Conservation (phyloP, 164 flowering plant genomes). For the Houttuynia cordata region DNA sequence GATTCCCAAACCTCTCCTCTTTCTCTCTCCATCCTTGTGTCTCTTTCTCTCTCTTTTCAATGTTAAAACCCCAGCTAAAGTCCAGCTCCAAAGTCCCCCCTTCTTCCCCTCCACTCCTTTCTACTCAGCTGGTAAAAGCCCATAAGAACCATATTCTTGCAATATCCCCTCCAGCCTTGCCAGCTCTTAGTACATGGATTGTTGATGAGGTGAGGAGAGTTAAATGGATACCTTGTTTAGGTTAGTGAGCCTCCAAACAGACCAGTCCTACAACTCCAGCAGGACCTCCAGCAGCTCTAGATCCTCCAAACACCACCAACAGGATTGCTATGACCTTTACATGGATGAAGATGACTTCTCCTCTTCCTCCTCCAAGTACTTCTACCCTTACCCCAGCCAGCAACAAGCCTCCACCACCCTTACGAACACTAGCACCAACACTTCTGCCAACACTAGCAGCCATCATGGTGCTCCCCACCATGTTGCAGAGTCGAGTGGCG, state of each 20-base stretch:
- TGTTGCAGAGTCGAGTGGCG: background rate
- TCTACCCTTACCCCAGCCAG: constrained; percentile 12
- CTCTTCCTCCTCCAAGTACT: constrained; percentile 52
- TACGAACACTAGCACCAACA: background rate
- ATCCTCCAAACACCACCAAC: constrained; percentile 48
- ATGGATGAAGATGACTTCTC: constrained; percentile 95
- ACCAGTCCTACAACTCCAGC: constrained; percentile 57
- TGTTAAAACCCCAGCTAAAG: constrained; percentile 18
- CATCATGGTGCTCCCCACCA: background rate
- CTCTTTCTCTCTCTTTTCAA: constrained; percentile 1
- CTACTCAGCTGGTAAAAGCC: background rate
- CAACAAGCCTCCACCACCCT: constrained; percentile 12
- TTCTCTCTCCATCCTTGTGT: constrained; percentile 5
- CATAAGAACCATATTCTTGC: constrained; percentile 4
- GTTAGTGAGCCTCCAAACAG: constrained; percentile 58
- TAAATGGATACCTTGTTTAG: constrained; percentile 93
- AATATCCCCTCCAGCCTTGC: background rate
- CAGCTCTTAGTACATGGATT: constrained; percentile 6
- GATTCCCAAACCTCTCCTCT: constrained; percentile 5
- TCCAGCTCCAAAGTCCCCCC: constrained; percentile 35
- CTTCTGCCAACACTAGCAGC: constrained; percentile 8
- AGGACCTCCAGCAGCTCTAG: constrained; percentile 61
- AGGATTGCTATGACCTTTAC: constrained; percentile 94
- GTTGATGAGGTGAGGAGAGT: constrained; percentile 13
- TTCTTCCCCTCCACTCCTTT: constrained; percentile 3